Evolutionary conservation across 1,284 basidiomycete genomes (phyloP).

Genomic region (Microbotryomycetes sp.): DNA sequence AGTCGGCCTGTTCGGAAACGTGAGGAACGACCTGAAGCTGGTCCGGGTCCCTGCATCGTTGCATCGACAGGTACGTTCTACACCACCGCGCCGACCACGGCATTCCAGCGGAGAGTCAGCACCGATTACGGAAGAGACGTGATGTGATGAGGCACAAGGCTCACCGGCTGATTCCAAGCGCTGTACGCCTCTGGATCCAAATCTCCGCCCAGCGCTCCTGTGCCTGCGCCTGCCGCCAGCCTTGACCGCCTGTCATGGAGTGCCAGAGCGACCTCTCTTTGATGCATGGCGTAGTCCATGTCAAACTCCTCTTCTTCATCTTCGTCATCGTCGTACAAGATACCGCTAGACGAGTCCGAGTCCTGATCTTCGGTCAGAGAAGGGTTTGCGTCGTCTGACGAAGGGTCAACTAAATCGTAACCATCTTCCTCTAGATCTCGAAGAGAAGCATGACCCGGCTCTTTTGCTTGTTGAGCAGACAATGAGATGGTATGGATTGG

Average conservation of each 20-base stretch:
- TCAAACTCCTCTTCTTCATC: slow-evolving; percentile 29
- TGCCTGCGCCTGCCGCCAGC: slow-evolving; percentile 31
- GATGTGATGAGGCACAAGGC: no score
- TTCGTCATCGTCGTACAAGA: slow-evolving; percentile 8
- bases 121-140: not conserved
- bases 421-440: slow-evolving; percentile 11
- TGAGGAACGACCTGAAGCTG: slow-evolving; percentile 9
- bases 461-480: not conserved
- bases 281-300: slow-evolving; percentile 31
- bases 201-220: slow-evolving; percentile 30
- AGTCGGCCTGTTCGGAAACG: slow-evolving; percentile 25
- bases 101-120: not conserved
- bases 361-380: slow-evolving; percentile 6
- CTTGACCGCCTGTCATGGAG: slow-evolving; percentile 29
- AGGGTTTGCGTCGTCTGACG: not conserved
- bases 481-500: slow-evolving; percentile 29
- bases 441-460: slow-evolving; percentile 13
- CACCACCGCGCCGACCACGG: not conserved
- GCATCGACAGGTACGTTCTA: slow-evolving; percentile 24
- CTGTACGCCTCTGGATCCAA: slow-evolving; percentile 11
- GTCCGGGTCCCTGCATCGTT: slow-evolving; percentile 9
- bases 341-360: not conserved
- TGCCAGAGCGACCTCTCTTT: slow-evolving; percentile 33
- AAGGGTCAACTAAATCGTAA: not conserved
- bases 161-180: slow-evolving; percentile 6